Evolutionary conservation across 148 eudicot genomes (phyloP).

Genomic region (Polygonum aviculare): DNA sequence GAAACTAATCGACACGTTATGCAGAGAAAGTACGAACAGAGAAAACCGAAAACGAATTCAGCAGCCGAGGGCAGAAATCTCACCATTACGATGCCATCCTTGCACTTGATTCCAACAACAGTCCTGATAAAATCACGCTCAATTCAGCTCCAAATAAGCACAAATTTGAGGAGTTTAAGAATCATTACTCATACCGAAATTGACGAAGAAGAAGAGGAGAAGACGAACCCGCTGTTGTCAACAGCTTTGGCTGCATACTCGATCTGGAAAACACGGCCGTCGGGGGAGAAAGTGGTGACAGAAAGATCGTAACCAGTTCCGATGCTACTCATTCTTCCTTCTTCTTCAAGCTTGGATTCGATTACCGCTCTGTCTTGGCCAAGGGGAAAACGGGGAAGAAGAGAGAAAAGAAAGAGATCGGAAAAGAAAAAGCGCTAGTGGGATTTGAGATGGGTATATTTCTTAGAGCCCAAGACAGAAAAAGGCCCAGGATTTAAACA

Average conservation of each 20-base stretch:
- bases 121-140: slow-evolving; percentile 25
- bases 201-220: background rate
- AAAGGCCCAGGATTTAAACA: background rate
- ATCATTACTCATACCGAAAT: background rate
- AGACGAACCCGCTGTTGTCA: slow-evolving; percentile 32
- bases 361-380: background rate
- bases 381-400: slow-evolving; percentile 5
- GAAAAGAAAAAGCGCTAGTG: background rate
- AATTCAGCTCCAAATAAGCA: background rate
- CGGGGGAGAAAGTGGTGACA: slow-evolving; percentile 40
- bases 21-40: background rate
- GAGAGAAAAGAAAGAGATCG: background rate
- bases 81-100: slow-evolving; percentile 81
- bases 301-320: slow-evolving; percentile 40
- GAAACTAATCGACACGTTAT: background rate
- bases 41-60: background rate
- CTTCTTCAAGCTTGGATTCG: background rate
- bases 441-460: background rate
- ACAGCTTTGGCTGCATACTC: slow-evolving; percentile 37
- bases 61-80: background rate
- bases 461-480: background rate
- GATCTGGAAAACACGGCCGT: slow-evolving; percentile 40
- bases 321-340: slow-evolving; percentile 32
- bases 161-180: background rate
- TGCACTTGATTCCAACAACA: slow-evolving; percentile 73